Conservation (phyloP, 768 basidiomycete species). For the Obba rivulosa region DNA sequence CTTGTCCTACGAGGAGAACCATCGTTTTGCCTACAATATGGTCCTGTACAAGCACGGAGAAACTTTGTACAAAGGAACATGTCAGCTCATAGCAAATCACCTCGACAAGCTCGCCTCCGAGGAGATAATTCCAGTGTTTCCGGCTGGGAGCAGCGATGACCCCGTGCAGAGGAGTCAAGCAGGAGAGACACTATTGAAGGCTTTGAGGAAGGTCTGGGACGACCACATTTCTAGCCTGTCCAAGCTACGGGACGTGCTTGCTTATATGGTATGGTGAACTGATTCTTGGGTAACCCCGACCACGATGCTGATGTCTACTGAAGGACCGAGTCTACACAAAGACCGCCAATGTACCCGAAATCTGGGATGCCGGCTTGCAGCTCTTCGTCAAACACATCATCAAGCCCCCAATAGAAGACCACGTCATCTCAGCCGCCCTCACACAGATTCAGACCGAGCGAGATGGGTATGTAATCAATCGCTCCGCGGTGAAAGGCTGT, state of each 20-base stretch:
- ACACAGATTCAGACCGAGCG: slow-evolving; percentile 87
- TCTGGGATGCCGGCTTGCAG: slow-evolving; percentile 74
- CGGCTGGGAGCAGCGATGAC: slow-evolving; percentile 61
- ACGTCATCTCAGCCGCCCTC: slow-evolving; percentile 77
- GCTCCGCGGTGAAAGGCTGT: slow-evolving; percentile 85
- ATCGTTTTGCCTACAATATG: slow-evolving; percentile 92
- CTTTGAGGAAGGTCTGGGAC: slow-evolving; percentile 83
- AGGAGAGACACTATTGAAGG: slow-evolving; percentile 80
- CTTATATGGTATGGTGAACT: slow-evolving; percentile 76
- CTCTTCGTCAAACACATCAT: slow-evolving; percentile 84
- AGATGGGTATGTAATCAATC: slow-evolving; percentile 84
- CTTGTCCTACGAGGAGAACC: slow-evolving; percentile 90
- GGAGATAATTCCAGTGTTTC: slow-evolving; percentile 79
- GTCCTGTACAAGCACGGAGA: slow-evolving; percentile 83
- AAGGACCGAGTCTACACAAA: slow-evolving; percentile 91
- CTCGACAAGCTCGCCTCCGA: slow-evolving; percentile 73
- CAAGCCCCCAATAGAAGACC: slow-evolving; percentile 73
- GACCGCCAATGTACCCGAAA: slow-evolving; percentile 68
- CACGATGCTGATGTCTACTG: slow-evolving; percentile 10
- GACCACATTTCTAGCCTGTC: slow-evolving; percentile 88
- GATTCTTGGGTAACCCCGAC: not conserved
- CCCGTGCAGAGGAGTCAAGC: slow-evolving; percentile 74
- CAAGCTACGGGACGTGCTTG: slow-evolving; percentile 83
- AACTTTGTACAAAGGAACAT: slow-evolving; percentile 82
- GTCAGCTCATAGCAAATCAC: slow-evolving; percentile 72